Evolutionary conservation across 2,329 filamentous ascomycete species (phyloP), one percentile per base, ranked within the genome.

Genomic region (Alternaria novae-zelandiae): DNA sequence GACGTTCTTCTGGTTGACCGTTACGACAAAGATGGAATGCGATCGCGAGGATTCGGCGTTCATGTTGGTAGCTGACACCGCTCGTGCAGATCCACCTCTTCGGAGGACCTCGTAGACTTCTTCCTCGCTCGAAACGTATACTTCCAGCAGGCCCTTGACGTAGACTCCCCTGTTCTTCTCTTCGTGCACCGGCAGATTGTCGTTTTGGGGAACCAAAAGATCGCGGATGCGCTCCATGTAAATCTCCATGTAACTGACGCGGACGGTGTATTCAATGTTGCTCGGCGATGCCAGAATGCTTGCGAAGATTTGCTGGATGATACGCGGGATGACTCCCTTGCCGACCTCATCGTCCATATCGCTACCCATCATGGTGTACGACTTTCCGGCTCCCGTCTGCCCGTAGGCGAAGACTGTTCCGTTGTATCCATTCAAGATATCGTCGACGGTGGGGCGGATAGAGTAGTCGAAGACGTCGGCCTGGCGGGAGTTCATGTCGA

Each of bases 161-260:
- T 98, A 98, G 1, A 98, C 95, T 58, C 96, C 96, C 64, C 93
- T 88, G 78, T 91, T 96, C 86, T 97, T 97, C 82, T 98, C 96
- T 77, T 99, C 96, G 82, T 98, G 96, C n/a, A 98, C 90, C 0
- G 95, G 94, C 56, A 99, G 85, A 78, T 98, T 98, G 83, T 97
- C 95, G 81, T 98, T 97, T 64, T 94, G 91, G 11, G 96, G 96
- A 23, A 91, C 90, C 68, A 99, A 84, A 75, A 99, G 83, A 88
- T 99, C 96, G 75, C 95, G 89, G 80, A 99, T 98, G 72, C 92
- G 90, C 84, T 99, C 96, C 96, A 98, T 99, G 85, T 99, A 99
- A 69, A 99, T 98, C 82, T 99, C 96, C 94, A 99, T 97, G 82
- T 98, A 98, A 81, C 94, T 97, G 77, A 98, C 95, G 60, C 94